Conservation (phyloP, 2,329 filamentous ascomycete species). For the Daldinia sp. region DNA sequence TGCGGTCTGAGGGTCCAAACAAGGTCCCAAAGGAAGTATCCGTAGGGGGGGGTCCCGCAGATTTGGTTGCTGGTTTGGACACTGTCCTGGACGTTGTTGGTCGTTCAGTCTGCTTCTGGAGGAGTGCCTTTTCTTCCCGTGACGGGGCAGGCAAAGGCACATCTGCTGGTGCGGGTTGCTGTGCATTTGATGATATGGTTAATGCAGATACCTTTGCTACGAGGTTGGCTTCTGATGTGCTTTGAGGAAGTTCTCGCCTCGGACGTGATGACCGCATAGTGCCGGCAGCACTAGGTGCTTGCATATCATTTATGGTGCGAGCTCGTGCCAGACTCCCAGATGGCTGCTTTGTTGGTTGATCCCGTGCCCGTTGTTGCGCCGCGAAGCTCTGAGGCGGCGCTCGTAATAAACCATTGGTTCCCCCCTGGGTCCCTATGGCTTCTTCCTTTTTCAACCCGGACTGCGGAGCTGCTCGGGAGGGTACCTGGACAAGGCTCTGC, state of each 20-base stretch:
- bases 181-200: conserved; percentile 21
- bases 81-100: conserved; percentile 20
- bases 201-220: conserved; percentile 32
- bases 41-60: too few species aligned
- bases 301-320: conserved; percentile 47
- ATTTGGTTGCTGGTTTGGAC: not conserved
- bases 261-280: conserved; percentile 45
- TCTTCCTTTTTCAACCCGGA: conserved; percentile 47
- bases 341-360: conserved; percentile 51
- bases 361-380: conserved; percentile 69
- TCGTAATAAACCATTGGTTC: conserved; percentile 56
- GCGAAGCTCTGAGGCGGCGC: conserved; percentile 71
- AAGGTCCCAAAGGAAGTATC: conserved; percentile 54
- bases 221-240: conserved; percentile 40
- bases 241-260: conserved; percentile 41
- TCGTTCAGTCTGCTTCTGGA: conserved; percentile 25
- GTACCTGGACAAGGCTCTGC: conserved; percentile 51
- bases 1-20: conserved; percentile 63
- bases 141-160: conserved; percentile 1
- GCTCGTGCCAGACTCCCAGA: conserved; percentile 42
- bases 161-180: conserved; percentile 13
- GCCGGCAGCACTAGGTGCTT: conserved; percentile 43
- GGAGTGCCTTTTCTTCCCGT: conserved; percentile 16
- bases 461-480: conserved; percentile 47
- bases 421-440: conserved; percentile 46